Evolutionary conservation across 1,284 basidiomycete species (phyloP).

Genomic region (Mycena sp.): DNA sequence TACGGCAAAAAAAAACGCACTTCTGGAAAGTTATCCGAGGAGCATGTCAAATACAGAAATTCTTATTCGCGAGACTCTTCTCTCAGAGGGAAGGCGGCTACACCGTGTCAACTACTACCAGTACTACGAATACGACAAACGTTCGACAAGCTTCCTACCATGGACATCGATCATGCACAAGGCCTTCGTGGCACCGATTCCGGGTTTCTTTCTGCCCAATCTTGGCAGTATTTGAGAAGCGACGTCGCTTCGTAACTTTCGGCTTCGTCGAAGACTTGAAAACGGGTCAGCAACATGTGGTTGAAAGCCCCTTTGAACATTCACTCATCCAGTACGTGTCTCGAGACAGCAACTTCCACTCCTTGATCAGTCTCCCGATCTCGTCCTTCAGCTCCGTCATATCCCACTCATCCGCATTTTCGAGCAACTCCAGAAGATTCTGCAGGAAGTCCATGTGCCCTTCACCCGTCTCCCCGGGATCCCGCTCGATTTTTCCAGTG

Average conservation of each 20-base stretch:
- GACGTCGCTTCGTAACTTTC: constrained; percentile 10
- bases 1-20: no score
- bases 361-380: constrained; percentile 16
- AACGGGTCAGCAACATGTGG: background rate
- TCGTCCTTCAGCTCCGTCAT: constrained; percentile 27
- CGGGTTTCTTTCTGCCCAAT: constrained; percentile 15
- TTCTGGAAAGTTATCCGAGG: no score
- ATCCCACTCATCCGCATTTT: constrained; percentile 22
- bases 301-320: background rate
- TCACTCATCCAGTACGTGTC: constrained; percentile 24
- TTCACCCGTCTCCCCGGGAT: constrained; percentile 4
- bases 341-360: constrained; percentile 17
- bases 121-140: no score
- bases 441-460: constrained; percentile 17
- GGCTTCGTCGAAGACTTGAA: constrained; percentile 15
- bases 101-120: no score
- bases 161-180: no score
- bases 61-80: no score
- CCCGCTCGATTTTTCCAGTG: constrained; percentile 29
- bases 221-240: constrained; percentile 4
- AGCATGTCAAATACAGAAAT: no score
- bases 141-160: no score
- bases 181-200: background rate
- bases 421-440: constrained; percentile 25
- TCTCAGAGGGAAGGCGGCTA: no score